These are phyloP conservation scores for Aspergillus affinis DNA, from an alignment of 495 filamentous ascomycete species.

Conservation along the genomic window DNA sequence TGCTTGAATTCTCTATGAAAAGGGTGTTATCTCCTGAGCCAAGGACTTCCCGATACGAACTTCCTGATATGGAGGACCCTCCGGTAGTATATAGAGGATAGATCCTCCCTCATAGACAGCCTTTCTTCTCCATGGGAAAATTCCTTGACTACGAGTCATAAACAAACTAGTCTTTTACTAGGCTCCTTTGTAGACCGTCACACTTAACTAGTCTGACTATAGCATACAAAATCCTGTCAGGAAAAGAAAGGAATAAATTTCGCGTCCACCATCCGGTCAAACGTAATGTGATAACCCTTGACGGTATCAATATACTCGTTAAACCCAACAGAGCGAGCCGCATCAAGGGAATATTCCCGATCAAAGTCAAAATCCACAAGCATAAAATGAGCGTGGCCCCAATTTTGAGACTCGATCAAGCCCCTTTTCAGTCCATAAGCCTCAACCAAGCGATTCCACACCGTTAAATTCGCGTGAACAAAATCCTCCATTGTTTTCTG, in stretches of 20 bases:
- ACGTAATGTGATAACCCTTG: constrained; percentile 12
- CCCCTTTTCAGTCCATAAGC: constrained; percentile 17
- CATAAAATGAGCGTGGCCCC: constrained; percentile 13
- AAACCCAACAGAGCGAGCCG: constrained; percentile 17
- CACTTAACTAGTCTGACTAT: too few species aligned
- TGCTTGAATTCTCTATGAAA: too few species aligned
- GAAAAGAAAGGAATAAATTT: constrained; percentile 12
- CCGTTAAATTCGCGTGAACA: constrained; percentile 1
- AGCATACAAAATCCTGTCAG: too few species aligned
- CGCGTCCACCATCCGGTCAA: constrained; percentile 20
- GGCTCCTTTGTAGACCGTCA: too few species aligned
- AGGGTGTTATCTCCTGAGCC: too few species aligned
- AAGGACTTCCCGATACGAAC: too few species aligned
- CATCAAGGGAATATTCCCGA: constrained; percentile 11
- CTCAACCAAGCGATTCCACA: constrained; percentile 15
- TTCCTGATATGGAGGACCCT: too few species aligned
- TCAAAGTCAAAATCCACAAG: constrained; percentile 15
- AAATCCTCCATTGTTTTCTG: constrained; percentile 6
- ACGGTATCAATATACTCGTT: constrained; percentile 16
- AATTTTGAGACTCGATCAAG: constrained; percentile 15
- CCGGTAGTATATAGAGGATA: too few species aligned
- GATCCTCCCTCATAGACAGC: too few species aligned
- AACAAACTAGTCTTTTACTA: too few species aligned
- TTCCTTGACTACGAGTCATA: too few species aligned
- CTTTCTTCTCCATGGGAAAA: too few species aligned